Percentiles rank a stretch among this genome's conserved stretches.
Evolutionary conservation across 1,139 yeast genomes (phyloP).

Genomic region (Magnusiomyces fungicola): DNA sequence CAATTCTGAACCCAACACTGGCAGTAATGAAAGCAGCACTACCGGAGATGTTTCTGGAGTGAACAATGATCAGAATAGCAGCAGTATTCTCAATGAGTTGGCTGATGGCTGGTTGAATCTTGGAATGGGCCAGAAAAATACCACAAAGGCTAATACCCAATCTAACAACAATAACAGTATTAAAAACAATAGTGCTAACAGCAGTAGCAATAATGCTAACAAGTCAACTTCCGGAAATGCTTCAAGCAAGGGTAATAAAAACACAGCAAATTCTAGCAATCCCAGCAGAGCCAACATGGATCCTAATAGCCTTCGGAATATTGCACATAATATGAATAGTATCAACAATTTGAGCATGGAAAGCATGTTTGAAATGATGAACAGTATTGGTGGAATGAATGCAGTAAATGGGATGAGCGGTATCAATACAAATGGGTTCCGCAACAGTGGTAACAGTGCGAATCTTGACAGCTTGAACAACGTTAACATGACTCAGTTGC

Average conservation of each 20-base stretch:
- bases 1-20: no score
- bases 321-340: background rate
- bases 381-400: conserved; percentile 1
- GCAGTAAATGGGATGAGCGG: background rate
- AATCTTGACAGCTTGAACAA: background rate
- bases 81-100: no score
- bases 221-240: no score
- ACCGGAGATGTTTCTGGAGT: no score
- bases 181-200: no score
- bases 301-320: background rate
- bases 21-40: no score
- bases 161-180: no score
- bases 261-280: background rate
- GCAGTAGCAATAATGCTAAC: no score
- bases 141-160: no score
- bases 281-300: background rate
- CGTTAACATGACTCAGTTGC: background rate
- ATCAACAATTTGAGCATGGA: background rate
- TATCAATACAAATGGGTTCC: background rate
- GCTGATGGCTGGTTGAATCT: no score
- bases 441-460: background rate
- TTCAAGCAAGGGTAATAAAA: background rate
- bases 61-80: no score
- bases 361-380: background rate
- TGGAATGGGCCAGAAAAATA: no score